Percentiles rank a stretch among this genome's conserved stretches.
Evolutionary conservation across 2,329 filamentous ascomycete species (phyloP).

Genomic region (Diaporthe sp.): DNA sequence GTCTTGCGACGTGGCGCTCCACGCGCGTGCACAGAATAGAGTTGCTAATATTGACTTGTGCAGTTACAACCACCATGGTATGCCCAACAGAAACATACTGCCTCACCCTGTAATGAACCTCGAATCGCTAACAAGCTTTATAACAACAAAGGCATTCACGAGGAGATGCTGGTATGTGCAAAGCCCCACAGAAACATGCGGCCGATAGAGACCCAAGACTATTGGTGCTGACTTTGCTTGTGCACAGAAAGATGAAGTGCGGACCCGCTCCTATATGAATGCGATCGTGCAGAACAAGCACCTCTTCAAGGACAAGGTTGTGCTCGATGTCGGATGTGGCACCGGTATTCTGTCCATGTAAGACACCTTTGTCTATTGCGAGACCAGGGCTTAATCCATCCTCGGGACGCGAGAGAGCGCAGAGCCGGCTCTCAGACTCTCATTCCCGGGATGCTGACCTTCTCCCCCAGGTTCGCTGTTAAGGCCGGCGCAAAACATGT

Average conservation of each 20-base stretch:
- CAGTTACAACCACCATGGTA: constrained; percentile 99
- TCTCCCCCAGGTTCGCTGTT: constrained; percentile 84
- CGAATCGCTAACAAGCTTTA: constrained; percentile 37
- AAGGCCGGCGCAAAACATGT: constrained; percentile 98
- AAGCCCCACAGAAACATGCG: constrained; percentile 21
- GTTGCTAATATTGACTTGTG: constrained; percentile 37
- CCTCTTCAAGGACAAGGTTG: constrained; percentile 83
- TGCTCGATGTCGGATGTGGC: constrained; percentile 97
- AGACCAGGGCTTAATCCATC: not conserved
- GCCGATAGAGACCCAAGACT: constrained; percentile 3
- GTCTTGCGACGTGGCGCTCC: constrained; percentile 19
- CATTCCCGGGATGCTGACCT: constrained; percentile 29
- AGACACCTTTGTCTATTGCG: constrained; percentile 49
- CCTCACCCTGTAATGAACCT: constrained; percentile 6
- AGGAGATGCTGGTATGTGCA: constrained; percentile 93
- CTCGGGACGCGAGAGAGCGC: not conserved
- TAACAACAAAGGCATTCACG: constrained; percentile 81
- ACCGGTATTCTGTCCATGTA: constrained; percentile 99
- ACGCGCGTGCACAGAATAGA: not conserved
- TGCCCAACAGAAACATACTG: constrained; percentile 39
- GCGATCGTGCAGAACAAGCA: constrained; percentile 98
- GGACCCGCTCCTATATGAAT: constrained; percentile 96
- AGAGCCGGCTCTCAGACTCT: not conserved
- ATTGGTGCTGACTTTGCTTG: constrained; percentile 44
- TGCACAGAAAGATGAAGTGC: constrained; percentile 94